phyloP scores from a whole-genome alignment of 345 rosid species.

The Cochlearia excelsa region DNA sequence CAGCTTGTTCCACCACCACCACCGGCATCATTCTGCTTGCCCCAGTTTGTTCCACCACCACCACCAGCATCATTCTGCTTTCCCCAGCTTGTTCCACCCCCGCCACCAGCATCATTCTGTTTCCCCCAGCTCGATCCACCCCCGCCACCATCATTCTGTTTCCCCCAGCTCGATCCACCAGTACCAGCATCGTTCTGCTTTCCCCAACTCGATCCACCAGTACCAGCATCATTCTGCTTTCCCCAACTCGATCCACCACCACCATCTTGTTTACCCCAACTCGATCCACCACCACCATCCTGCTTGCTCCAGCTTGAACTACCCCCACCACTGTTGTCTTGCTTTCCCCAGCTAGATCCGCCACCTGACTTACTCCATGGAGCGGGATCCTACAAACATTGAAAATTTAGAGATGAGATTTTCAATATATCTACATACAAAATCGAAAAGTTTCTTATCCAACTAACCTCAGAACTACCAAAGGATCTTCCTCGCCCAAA shows the following conservation, averaged over 20 bases:
- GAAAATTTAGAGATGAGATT: slow-evolving; percentile 15
- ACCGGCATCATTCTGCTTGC: neutral
- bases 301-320: slow-evolving; percentile 21
- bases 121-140: slow-evolving; percentile 16
- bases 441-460: neutral
- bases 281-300: neutral
- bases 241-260: slow-evolving; percentile 11
- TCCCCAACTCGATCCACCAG: neutral
- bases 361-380: slow-evolving; percentile 37
- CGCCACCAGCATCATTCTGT: neutral
- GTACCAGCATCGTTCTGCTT: slow-evolving; percentile 1
- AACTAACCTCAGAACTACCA: slow-evolving; percentile 33
- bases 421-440: neutral
- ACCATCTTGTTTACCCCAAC: slow-evolving; percentile 25
- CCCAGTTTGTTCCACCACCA: slow-evolving; percentile 7
- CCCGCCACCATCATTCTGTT: neutral
- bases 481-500: slow-evolving; percentile 39
- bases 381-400: slow-evolving; percentile 25
- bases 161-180: slow-evolving; percentile 1
- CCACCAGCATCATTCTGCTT: neutral
- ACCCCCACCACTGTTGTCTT: neutral
- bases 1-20: slow-evolving; percentile 10
- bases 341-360: slow-evolving; percentile 28
- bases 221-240: slow-evolving; percentile 4
- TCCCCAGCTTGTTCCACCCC: slow-evolving; percentile 4